Evolutionary conservation across 768 basidiomycete genomes (phyloP).

Genomic region (Suillus variegatus): DNA sequence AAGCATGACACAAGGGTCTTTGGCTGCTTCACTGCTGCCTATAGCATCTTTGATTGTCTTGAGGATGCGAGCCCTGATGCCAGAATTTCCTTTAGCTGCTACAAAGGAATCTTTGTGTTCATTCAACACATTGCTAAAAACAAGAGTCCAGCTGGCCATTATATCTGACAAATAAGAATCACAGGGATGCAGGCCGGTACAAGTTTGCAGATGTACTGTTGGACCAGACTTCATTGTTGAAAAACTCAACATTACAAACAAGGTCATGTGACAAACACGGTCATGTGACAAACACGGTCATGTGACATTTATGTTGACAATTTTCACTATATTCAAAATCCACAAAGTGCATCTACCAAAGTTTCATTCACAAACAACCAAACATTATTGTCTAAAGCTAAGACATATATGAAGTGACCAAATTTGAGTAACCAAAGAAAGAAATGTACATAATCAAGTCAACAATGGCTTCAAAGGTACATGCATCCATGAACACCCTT

Average conservation of each 20-base stretch:
- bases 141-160: not conserved
- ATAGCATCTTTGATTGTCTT: not conserved
- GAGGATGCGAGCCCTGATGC: not conserved
- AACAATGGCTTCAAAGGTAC: not conserved
- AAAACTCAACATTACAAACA: not conserved
- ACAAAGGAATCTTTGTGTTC: not conserved
- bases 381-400: not conserved
- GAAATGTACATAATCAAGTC: not conserved
- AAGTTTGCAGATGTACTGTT: not conserved
- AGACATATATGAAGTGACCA: not conserved
- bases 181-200: not conserved
- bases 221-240: not conserved
- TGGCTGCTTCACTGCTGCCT: not conserved
- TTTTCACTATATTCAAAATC: too few relatives aligned
- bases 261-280: not conserved
- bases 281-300: not conserved
- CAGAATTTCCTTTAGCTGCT: not conserved
- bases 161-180: not conserved
- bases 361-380: not conserved
- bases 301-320: not conserved
- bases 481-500: not conserved
- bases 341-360: not conserved
- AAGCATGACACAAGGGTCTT: not conserved
- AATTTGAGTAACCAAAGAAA: not conserved
- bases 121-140: not conserved